Percentiles rank a stretch among this genome's conserved stretches.
Conservation (phyloP, 2,329 filamentous ascomycete species). For the Didymella segeticola region DNA sequence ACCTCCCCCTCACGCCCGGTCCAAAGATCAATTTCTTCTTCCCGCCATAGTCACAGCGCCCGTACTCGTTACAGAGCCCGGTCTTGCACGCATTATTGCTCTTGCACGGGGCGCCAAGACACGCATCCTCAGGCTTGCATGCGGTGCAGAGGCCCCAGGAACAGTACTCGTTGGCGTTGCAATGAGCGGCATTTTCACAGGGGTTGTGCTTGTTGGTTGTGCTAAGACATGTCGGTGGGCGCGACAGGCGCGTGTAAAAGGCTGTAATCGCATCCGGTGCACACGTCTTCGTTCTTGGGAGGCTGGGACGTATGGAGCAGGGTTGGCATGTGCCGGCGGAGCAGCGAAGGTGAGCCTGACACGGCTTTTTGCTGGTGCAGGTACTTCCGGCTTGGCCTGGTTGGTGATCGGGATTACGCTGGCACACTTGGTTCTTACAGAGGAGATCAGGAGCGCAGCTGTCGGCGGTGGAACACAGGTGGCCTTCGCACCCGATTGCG, state of each 20-base stretch:
- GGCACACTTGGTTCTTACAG: slow-evolving; percentile 45
- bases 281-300: neutral
- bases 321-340: slow-evolving; percentile 27
- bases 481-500: slow-evolving; percentile 41
- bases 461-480: slow-evolving; percentile 39
- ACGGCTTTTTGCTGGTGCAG: slow-evolving; percentile 39
- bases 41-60: slow-evolving; percentile 37
- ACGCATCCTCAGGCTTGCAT: neutral
- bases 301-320: slow-evolving; percentile 16
- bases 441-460: slow-evolving; percentile 34
- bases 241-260: neutral
- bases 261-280: neutral
- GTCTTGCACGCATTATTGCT: slow-evolving; percentile 42
- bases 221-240: neutral
- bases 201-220: neutral
- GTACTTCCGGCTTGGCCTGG: slow-evolving; percentile 34
- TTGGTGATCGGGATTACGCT: slow-evolving; percentile 23
- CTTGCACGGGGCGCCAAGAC: slow-evolving; percentile 25
- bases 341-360: slow-evolving; percentile 38
- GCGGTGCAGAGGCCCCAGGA: neutral
- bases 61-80: slow-evolving; percentile 40
- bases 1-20: slow-evolving; percentile 26
- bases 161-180: neutral
- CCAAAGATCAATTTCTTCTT: slow-evolving; percentile 31
- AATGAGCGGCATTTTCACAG: neutral